Evolutionary conservation across 2,329 filamentous ascomycete species (phyloP).

Genomic region (Colletotrichum liaoningense): DNA sequence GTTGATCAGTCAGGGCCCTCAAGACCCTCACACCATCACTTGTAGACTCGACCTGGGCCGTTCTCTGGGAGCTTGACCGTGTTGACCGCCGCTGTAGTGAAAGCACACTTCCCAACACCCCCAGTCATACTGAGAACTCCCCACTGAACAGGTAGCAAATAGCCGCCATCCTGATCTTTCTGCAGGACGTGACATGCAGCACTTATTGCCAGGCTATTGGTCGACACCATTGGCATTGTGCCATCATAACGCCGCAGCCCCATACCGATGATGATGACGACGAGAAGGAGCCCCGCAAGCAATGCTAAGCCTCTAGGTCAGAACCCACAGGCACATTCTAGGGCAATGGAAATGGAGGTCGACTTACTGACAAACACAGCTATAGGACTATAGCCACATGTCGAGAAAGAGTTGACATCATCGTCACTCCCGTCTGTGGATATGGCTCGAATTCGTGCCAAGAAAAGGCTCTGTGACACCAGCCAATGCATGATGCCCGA

Average conservation of each 20-base stretch:
- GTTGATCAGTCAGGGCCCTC: not conserved
- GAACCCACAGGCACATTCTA: no score
- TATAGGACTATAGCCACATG: conserved; percentile 44
- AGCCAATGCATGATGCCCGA: conserved; percentile 59
- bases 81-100: not conserved
- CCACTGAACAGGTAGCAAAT: not conserved
- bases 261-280: conserved; percentile 36
- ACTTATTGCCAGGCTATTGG: conserved; percentile 5
- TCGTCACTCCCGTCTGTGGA: conserved; percentile 39
- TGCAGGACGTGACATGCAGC: conserved; percentile 5
- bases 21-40: not conserved
- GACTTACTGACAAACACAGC: conserved; percentile 40
- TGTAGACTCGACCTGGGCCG: not conserved
- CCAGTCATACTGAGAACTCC: not conserved
- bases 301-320: conserved; percentile 30
- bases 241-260: conserved; percentile 44
- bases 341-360: not conserved
- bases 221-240: conserved; percentile 42
- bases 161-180: not conserved
- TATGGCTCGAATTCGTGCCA: conserved; percentile 49
- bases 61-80: not conserved
- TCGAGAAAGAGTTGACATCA: conserved; percentile 43
- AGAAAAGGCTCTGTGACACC: conserved; percentile 58
- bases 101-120: conserved; percentile 1
- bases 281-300: conserved; percentile 24